Evolutionary conservation across 768 basidiomycete species (phyloP).

Genomic region (Fistulinella prunicolor): DNA sequence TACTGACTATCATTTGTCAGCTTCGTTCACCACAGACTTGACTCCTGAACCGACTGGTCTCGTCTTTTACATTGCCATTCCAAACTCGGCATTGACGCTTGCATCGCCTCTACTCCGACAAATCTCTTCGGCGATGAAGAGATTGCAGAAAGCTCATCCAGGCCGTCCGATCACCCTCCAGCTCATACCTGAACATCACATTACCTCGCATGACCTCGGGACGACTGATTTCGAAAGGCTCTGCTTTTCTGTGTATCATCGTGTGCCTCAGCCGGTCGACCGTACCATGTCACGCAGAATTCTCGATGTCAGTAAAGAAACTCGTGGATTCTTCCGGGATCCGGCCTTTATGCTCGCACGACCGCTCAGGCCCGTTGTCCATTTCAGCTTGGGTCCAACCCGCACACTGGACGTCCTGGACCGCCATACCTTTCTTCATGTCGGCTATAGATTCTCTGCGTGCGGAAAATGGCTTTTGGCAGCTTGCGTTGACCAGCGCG

Average conservation of each 20-base stretch:
- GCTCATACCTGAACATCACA: conserved; percentile 65
- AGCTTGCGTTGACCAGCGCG: conserved; percentile 74
- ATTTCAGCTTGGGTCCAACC: conserved; percentile 39
- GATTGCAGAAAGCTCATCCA: conserved; percentile 46
- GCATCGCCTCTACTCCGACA: conserved; percentile 68
- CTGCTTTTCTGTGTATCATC: conserved; percentile 68
- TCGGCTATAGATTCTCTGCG: conserved; percentile 64
- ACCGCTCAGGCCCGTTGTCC: conserved; percentile 33
- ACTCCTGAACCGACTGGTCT: conserved; percentile 39
- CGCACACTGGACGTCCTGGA: conserved; percentile 51
- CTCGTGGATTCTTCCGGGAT: conserved; percentile 55
- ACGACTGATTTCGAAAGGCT: conserved; percentile 42
- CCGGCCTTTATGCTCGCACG: conserved; percentile 65
- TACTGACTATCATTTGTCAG: conserved; percentile 31
- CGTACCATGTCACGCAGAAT: conserved; percentile 58
- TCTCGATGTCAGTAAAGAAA: conserved; percentile 37
- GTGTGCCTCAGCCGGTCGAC: conserved; percentile 58
- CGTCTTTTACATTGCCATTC: conserved; percentile 69
- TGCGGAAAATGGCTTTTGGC: conserved; percentile 78
- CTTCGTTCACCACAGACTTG: conserved; percentile 47
- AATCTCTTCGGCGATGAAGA: conserved; percentile 61
- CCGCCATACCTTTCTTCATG: conserved; percentile 64
- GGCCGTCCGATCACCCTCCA: conserved; percentile 61
- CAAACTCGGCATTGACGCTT: conserved; percentile 56
- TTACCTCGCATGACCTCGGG: conserved; percentile 36